Evolutionary conservation across 495 filamentous ascomycete species (phyloP).

Genomic region (Clohesyomyces aquaticus): DNA sequence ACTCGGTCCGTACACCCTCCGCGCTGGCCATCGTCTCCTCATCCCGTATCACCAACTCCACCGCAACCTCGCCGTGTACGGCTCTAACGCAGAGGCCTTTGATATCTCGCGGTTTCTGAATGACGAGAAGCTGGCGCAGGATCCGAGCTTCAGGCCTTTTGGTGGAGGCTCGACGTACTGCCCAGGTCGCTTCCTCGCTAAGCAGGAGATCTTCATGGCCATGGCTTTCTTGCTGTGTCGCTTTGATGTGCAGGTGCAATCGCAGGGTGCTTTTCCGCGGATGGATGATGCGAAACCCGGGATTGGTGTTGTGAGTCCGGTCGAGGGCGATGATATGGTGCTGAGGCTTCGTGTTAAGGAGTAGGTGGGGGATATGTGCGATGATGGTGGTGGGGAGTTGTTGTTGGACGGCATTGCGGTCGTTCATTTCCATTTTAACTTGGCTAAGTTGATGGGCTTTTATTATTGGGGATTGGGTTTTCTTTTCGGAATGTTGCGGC

Average conservation of each 20-base stretch:
- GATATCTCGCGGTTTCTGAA: slow-evolving; percentile 18
- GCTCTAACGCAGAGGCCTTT: slow-evolving; percentile 9
- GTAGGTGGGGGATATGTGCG: no score
- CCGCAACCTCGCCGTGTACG: slow-evolving; percentile 9
- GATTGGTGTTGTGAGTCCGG: slow-evolving; percentile 4
- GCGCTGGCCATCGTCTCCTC: slow-evolving; percentile 12
- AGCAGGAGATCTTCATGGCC: slow-evolving; percentile 47
- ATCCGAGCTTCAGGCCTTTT: slow-evolving; percentile 43
- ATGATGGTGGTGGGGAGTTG: no score
- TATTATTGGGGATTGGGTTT: no score
- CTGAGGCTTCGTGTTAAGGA: no score
- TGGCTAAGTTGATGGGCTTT: no score
- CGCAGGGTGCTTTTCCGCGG: slow-evolving; percentile 20
- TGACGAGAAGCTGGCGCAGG: slow-evolving; percentile 1
- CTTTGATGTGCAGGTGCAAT: slow-evolving; percentile 19
- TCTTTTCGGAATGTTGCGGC: no score
- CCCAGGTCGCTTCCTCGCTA: slow-evolving; percentile 52
- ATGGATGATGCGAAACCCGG: slow-evolving; percentile 24
- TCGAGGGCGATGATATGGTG: slow-evolving; percentile 2
- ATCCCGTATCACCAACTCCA: slow-evolving; percentile 25
- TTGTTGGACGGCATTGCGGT: no score
- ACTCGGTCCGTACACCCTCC: slow-evolving; percentile 9
- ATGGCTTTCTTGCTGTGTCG: slow-evolving; percentile 39
- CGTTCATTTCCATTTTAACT: no score
- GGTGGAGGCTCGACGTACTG: slow-evolving; percentile 51